A percentile compares a stretch with the other conserved stretches of the same genome.
Conservation (phyloP, 345 rosid genomes). For the Salix suchowensis region DNA sequence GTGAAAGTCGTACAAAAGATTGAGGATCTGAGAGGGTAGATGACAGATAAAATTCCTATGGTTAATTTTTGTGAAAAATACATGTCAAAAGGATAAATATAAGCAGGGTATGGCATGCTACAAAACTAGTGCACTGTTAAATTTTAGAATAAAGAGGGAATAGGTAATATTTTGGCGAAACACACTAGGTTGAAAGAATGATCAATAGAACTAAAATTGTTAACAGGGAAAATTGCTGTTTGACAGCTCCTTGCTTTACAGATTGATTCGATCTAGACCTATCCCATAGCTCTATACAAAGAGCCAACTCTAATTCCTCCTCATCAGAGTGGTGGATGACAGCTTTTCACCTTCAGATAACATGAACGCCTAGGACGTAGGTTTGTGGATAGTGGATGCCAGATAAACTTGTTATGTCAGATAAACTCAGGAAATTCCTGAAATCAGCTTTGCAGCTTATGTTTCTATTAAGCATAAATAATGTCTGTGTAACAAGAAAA, state of each 20-base stretch:
- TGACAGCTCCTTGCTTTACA: not conserved
- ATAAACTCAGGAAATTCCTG: not conserved
- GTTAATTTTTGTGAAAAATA: not conserved
- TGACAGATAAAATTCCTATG: not conserved
- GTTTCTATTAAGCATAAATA: no score
- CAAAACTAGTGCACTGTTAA: not conserved
- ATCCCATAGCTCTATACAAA: not conserved
- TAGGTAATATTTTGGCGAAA: not conserved
- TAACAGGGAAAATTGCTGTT: not conserved
- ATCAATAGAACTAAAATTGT: not conserved
- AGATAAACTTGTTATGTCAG: not conserved
- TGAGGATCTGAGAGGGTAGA: constrained; percentile 1
- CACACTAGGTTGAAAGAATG: not conserved
- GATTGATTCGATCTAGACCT: not conserved
- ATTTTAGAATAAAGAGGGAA: not conserved
- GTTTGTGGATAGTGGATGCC: not conserved
- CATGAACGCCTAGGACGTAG: not conserved
- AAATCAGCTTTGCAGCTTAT: not conserved
- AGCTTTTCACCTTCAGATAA: not conserved
- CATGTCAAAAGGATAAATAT: not conserved
- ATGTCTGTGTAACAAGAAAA: no score
- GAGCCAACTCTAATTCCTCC: not conserved
- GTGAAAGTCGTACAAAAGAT: constrained; percentile 18
- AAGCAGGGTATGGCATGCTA: not conserved
- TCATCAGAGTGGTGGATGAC: not conserved